Percentiles rank a stretch among this genome's conserved stretches.
These are phyloP conservation scores for Periconia sp. DNA, from an alignment of 2,329 filamentous ascomycete species.

Conservation along the genomic window DNA sequence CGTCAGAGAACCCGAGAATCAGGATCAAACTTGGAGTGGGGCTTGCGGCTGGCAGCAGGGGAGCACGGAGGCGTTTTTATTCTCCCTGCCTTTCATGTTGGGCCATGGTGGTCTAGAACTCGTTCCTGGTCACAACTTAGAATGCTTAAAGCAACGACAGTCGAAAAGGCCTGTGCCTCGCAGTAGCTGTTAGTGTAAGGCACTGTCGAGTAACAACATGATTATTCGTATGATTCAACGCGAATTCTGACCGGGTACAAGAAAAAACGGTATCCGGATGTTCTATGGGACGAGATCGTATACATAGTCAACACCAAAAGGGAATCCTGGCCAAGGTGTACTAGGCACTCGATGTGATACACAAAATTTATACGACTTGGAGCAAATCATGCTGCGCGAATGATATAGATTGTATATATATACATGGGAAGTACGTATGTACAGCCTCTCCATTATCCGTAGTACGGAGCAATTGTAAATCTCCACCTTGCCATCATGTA, in stretches of 20 bases:
- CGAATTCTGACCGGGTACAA: too few relatives aligned
- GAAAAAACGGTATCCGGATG: too few relatives aligned
- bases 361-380: not conserved
- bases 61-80: constrained; percentile 14
- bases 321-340: not conserved
- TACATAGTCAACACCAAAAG: not conserved
- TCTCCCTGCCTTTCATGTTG: constrained; percentile 17
- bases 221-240: not conserved
- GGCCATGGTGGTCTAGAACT: constrained; percentile 31
- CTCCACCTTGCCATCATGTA: too few relatives aligned
- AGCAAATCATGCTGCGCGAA: not conserved
- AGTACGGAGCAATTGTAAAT: too few relatives aligned
- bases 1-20: constrained; percentile 19
- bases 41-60: constrained; percentile 25
- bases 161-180: not conserved
- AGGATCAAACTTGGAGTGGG: constrained; percentile 18
- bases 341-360: not conserved
- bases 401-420: not conserved
- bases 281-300: too few relatives aligned
- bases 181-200: not conserved
- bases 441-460: not conserved
- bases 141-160: constrained; percentile 42
- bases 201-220: not conserved
- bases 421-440: not conserved
- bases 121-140: constrained; percentile 14